Percentiles rank a stretch among this genome's conserved stretches.
phyloP scores from a whole-genome alignment of 306 rosid genomes.

The Malus fusca region DNA sequence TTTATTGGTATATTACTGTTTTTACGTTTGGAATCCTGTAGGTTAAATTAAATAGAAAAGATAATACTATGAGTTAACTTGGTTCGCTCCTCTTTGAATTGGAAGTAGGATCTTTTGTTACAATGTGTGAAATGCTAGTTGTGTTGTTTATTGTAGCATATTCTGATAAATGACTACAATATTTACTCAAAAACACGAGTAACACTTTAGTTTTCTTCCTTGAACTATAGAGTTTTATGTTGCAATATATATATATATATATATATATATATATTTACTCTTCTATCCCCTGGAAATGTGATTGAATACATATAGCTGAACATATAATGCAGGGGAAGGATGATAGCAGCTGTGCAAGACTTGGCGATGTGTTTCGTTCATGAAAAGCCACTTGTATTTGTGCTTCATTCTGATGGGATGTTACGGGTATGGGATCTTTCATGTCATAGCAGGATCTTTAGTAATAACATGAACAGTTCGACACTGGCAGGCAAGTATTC shows the following conservation, averaged over 20 bases:
- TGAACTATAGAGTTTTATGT: neutral
- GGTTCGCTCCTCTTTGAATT: neutral
- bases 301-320: neutral
- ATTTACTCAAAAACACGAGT: neutral
- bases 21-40: neutral
- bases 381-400: conserved; percentile 63
- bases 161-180: neutral
- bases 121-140: neutral
- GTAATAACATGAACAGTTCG: conserved; percentile 42
- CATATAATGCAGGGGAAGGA: conserved; percentile 64
- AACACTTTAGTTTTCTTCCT: neutral
- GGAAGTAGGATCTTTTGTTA: neutral
- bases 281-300: neutral
- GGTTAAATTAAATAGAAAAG: neutral
- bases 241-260: neutral
- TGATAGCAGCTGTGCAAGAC: conserved; percentile 64
- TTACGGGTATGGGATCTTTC: conserved; percentile 80
- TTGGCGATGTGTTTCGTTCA: conserved; percentile 52
- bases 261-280: neutral
- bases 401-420: conserved; percentile 74
- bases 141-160: neutral
- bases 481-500: conserved; percentile 46
- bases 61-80: neutral
- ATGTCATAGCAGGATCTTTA: conserved; percentile 46
- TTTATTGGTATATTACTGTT: neutral